Percentiles rank a stretch among this genome's conserved stretches.
phyloP scores from a whole-genome alignment of 495 filamentous ascomycete species.

The Hypoxylon intermedium region DNA sequence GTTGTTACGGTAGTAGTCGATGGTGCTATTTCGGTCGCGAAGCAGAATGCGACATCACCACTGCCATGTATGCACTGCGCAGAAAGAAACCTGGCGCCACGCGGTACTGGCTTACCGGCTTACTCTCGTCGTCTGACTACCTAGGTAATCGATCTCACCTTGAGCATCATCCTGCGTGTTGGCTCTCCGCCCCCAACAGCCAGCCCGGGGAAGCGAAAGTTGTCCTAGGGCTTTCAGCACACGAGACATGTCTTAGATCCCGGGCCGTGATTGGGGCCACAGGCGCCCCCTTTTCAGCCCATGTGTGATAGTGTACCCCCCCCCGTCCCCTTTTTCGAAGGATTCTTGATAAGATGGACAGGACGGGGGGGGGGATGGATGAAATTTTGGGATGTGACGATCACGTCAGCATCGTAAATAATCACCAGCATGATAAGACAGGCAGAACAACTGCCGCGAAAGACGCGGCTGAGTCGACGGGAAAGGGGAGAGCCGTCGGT shows the following conservation, averaged over 20 bases:
- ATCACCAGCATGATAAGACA: slow-evolving; percentile 8
- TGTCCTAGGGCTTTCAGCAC: slow-evolving; percentile 14
- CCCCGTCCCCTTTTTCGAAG: no score
- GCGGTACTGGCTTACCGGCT: not conserved
- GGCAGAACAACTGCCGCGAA: slow-evolving; percentile 31
- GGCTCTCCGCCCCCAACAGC: slow-evolving; percentile 19
- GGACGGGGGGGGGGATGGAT: slow-evolving; percentile 8
- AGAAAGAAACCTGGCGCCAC: slow-evolving; percentile 21
- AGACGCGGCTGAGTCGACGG: slow-evolving; percentile 25
- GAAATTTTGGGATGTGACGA: slow-evolving; percentile 16
- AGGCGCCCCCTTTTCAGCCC: slow-evolving; percentile 15
- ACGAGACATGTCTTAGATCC: slow-evolving; percentile 15
- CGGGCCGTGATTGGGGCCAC: slow-evolving; percentile 20
- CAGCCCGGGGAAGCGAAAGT: slow-evolving; percentile 2
- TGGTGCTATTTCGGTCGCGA: slow-evolving; percentile 36
- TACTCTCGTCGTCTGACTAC: slow-evolving; percentile 1
- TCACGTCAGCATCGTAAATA: slow-evolving; percentile 37
- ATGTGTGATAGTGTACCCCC: slow-evolving; percentile 10
- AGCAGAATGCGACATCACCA: slow-evolving; percentile 21
- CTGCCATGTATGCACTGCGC: slow-evolving; percentile 32
- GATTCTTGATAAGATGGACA: slow-evolving; percentile 16
- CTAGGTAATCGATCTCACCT: no score
- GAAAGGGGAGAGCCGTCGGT: slow-evolving; percentile 6
- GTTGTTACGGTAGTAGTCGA: not conserved
- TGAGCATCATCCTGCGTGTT: not conserved